Base-by-base conservation (phyloP, 2,329 filamentous ascomycete genomes). In the Cryphonectria parasitica region DNA sequence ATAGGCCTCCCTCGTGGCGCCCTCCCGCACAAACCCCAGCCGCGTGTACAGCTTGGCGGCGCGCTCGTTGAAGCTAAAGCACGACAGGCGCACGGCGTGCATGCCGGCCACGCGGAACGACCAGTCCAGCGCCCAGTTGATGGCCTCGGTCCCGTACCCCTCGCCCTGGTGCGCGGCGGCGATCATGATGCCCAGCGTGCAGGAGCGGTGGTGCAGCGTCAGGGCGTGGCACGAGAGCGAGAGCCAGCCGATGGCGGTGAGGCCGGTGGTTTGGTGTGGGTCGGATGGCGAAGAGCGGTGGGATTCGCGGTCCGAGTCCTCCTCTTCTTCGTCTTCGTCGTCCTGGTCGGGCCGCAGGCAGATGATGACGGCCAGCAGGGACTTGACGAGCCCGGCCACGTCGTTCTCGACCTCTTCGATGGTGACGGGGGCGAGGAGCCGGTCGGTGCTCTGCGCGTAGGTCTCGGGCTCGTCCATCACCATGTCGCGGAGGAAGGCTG, bases 41-140 rank as follows among this genome's bases (percentile, higher is more conserved):
- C 78, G 77, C 74, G 81, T 76, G 72, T 86, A 86, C 74, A 87
- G 67, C 25, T 78, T 76, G 13, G 78, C 62, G 0, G 82, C 84
- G 0, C 82, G 78, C 45, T 77, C 75, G 64, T 86, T 87, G 67
- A 79, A 86, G 11, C 74, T 79, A 45, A 82, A 80, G 0, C 80
- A 80, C 3, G 75, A 73, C 8, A 87, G 79, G 15, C 74, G 76
- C 25, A 87, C 80, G 5, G 81, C 76, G 72, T 87, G 85, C 75
- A 85, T 74, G 0, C 81, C 82, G 0, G 79, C 83, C n/a, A 77
- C 77, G 7, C 75, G 73, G 72, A 87, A 87, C 0, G 81, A 81
- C 80, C 84, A 86, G 34, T 83, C 79, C 3, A 85, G 73, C 0
- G 76, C 80, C 84, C 84, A 87, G 36, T 78, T 76, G 61, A 87